Percentiles rank a stretch among this genome's conserved stretches.
These are phyloP conservation scores for Candida ulmi DNA, from an alignment of 805 yeast genomes.

Conservation along the genomic window DNA sequence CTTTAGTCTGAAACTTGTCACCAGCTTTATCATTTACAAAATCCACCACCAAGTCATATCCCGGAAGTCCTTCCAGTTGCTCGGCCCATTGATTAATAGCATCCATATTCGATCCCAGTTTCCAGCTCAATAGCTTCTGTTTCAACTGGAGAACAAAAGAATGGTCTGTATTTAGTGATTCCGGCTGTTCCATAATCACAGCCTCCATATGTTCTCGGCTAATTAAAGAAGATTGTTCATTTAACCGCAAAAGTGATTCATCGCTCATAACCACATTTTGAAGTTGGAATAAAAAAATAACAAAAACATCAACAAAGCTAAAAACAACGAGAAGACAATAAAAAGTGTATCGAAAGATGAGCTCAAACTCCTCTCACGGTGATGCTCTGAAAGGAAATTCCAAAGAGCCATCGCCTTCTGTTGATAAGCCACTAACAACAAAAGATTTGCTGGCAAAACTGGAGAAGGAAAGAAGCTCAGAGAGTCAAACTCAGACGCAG, in stretches of 20 bases:
- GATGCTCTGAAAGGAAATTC: neutral
- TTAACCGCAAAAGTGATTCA: too few species aligned
- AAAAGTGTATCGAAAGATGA: too few species aligned
- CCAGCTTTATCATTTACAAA: conserved; percentile 63
- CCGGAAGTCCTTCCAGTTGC: conserved; percentile 48
- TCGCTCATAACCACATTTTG: too few species aligned
- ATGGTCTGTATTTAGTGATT: too few species aligned
- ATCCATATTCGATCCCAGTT: conserved; percentile 19
- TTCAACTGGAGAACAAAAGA: too few species aligned
- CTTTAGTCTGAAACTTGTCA: conserved; percentile 52
- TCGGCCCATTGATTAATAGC: conserved; percentile 17
- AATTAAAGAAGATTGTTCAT: too few species aligned
- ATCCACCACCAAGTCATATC: conserved; percentile 50
- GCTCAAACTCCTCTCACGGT: neutral
- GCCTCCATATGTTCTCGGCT: too few species aligned
- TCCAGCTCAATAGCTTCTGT: too few species aligned
- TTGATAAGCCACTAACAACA: neutral
- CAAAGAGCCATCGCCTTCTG: neutral
- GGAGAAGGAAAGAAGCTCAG: neutral
- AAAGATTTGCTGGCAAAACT: neutral
- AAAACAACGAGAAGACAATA: too few species aligned
- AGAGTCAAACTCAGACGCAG: neutral
- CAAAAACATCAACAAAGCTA: too few species aligned
- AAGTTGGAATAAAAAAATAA: too few species aligned
- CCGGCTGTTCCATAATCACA: too few species aligned